Conservation (phyloP, 2,329 filamentous ascomycete genomes). For the Gnomoniopsis smithogilvyi region DNA sequence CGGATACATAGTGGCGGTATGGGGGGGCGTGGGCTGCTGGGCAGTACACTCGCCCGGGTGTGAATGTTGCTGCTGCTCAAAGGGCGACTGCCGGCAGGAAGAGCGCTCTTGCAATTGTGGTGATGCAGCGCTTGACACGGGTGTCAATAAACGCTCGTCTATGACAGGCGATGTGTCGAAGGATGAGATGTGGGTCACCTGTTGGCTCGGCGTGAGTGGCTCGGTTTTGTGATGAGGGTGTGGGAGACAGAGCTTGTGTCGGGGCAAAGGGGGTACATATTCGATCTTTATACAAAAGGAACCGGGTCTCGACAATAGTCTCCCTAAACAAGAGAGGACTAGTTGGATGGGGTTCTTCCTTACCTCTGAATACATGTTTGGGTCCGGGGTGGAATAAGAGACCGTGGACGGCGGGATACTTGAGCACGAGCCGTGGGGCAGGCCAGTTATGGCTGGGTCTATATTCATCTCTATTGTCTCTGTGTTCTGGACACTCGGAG, state of each 20-base stretch:
- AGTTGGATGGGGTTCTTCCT: not conserved
- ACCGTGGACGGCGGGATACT: constrained; percentile 10
- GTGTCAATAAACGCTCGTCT: constrained; percentile 41
- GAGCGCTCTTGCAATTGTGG: constrained; percentile 42
- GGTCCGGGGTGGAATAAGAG: constrained; percentile 18
- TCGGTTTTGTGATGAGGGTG: not conserved
- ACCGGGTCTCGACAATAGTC: not conserved
- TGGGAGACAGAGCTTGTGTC: not conserved
- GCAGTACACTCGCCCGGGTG: constrained; percentile 35
- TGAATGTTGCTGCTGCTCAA: constrained; percentile 30
- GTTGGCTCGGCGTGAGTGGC: constrained; percentile 16
- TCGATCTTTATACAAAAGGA: not conserved
- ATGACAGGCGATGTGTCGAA: constrained; percentile 33
- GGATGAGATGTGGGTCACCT: constrained; percentile 34
- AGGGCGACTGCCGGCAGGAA: constrained; percentile 22
- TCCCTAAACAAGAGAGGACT: not conserved
- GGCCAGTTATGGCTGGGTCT: constrained; percentile 16
- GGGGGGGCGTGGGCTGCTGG: constrained; percentile 44
- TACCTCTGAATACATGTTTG: constrained; percentile 19
- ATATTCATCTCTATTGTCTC: constrained; percentile 12
- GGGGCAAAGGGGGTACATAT: constrained; percentile 6
- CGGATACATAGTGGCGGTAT: constrained; percentile 41
- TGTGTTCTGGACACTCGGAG: constrained; percentile 21
- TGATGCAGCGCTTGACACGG: constrained; percentile 46
- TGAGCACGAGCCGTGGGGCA: constrained; percentile 15